Conservation (phyloP, 805 yeast species). For the Yarrowia phangngaensis region DNA sequence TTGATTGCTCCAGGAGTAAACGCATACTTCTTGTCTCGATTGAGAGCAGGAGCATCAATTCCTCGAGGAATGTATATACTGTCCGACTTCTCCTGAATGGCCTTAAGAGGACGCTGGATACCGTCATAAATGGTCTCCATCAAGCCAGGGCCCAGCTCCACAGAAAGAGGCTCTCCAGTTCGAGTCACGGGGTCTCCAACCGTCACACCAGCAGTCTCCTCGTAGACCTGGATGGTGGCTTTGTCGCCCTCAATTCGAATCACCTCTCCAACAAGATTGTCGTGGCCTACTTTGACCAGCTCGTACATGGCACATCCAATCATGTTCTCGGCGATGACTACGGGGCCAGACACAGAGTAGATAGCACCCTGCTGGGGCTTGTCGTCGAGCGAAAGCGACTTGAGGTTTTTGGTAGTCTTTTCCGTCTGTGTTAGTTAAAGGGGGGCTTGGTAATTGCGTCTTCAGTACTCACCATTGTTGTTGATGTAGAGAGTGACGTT, state of each 20-base stretch:
- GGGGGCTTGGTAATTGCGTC: no score
- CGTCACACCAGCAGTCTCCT: conserved; percentile 98
- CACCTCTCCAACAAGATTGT: conserved; percentile 94
- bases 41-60: conserved; percentile 92
- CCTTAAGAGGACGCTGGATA: conserved; percentile 96
- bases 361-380: conserved; percentile 77
- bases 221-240: conserved; percentile 98
- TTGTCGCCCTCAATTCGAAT: conserved; percentile 94
- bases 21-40: conserved; percentile 76
- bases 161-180: conserved; percentile 98
- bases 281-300: conserved; percentile 96
- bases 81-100: conserved; percentile 80
- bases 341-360: conserved; percentile 97
- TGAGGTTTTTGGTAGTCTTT: conserved; percentile 91
- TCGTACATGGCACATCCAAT: conserved; percentile 99
- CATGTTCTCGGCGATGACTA: conserved; percentile 96
- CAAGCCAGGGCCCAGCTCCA: conserved; percentile 97
- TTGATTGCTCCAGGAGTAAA: conserved; percentile 74
- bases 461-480: no score
- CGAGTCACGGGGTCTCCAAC: conserved; percentile 98
- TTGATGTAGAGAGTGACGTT: no score
- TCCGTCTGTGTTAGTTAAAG: conserved; percentile 50
- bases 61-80: conserved; percentile 99
- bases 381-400: conserved; percentile 67
- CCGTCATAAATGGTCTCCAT: conserved; percentile 99